phyloP scores from a whole-genome alignment of 805 yeast species.

The Wickerhamiella domercqiae region DNA sequence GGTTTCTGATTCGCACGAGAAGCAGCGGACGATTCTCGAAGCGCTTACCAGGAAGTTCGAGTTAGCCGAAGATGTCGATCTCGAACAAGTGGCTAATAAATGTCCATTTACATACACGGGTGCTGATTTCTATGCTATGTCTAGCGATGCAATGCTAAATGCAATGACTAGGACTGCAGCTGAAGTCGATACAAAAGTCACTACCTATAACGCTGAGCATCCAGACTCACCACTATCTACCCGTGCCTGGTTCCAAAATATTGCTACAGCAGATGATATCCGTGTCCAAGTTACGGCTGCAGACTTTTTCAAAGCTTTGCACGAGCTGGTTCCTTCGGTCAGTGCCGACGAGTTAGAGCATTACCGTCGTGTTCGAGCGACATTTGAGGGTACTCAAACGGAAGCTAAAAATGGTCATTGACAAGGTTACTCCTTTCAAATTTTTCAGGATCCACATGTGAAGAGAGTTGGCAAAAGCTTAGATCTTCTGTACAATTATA shows the following conservation, averaged over 20 bases:
- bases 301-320: constrained; percentile 67
- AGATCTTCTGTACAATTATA: too few relatives aligned
- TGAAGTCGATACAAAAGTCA: constrained; percentile 53
- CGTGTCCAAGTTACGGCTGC: constrained; percentile 50
- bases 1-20: constrained; percentile 77
- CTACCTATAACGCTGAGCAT: constrained; percentile 32
- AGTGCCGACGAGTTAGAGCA: constrained; percentile 76
- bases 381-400: constrained; percentile 46
- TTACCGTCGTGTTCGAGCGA: constrained; percentile 60
- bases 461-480: too few relatives aligned
- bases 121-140: constrained; percentile 92
- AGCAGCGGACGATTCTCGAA: constrained; percentile 69
- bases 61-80: constrained; percentile 43
- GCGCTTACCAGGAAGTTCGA: constrained; percentile 71
- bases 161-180: constrained; percentile 88
- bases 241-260: constrained; percentile 82
- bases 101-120: constrained; percentile 93
- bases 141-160: constrained; percentile 89
- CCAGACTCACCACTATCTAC: constrained; percentile 35
- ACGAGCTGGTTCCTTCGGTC: constrained; percentile 66
- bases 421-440: background rate
- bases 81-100: constrained; percentile 40
- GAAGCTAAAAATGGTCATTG: background rate
- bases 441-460: too few relatives aligned
- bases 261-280: constrained; percentile 51